Evolutionary conservation across 305 asterid species (phyloP).

Genomic region (Fraxinus greggii): DNA sequence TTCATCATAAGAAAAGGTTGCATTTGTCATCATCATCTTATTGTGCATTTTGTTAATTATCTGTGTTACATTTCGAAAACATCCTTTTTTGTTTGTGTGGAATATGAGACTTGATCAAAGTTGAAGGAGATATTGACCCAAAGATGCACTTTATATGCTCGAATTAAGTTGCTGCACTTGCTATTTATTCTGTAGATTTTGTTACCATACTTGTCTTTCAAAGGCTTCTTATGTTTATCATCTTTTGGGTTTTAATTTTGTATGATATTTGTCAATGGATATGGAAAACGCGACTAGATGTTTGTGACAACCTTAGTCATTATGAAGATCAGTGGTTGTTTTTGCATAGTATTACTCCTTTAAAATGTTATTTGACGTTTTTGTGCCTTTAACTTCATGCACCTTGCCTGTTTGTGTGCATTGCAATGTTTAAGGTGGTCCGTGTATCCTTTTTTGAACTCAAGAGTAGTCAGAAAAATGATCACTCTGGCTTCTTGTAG

Average conservation of each 20-base stretch:
- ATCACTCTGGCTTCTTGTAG: not conserved
- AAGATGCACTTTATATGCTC: not conserved
- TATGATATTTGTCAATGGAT: not conserved
- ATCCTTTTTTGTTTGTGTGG: not conserved
- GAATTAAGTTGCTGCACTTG: not conserved
- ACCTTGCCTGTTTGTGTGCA: not conserved
- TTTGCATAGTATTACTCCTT: not conserved
- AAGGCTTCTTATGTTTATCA: not conserved
- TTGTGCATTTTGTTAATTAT: not conserved
- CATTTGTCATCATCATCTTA: not conserved
- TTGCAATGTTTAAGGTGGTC: not conserved
- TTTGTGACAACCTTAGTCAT: not conserved
- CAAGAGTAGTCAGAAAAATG: not conserved
- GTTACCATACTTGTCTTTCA: not conserved
- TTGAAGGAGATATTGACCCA: not conserved
- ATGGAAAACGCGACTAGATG: not conserved
- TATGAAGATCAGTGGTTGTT: not conserved
- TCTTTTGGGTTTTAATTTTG: not conserved
- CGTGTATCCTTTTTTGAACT: not conserved
- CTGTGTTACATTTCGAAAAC: not conserved
- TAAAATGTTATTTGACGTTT: not conserved
- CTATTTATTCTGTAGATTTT: not conserved
- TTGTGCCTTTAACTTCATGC: not conserved
- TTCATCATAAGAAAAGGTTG: not conserved
- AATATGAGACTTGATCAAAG: not conserved